A percentile compares a stretch with the other conserved stretches of the same genome.
Conservation (phyloP, 2,329 filamentous ascomycete genomes). For the Cordyceps militaris region DNA sequence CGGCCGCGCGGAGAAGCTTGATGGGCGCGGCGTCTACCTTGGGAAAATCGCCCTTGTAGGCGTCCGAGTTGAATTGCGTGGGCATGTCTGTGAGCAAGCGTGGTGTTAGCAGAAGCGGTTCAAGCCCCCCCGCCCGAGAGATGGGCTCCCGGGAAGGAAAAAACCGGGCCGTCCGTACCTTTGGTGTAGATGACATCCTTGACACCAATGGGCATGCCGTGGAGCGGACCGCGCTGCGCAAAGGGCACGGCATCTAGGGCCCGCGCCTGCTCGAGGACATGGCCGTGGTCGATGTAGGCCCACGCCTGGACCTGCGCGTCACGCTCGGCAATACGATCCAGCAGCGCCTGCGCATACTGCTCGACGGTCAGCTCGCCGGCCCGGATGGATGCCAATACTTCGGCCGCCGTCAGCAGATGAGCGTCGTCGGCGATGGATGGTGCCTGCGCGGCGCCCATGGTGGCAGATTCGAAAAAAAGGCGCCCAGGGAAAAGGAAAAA, state of each 20-base stretch:
- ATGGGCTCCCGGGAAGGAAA: neutral
- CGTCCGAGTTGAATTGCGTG: slow-evolving; percentile 46
- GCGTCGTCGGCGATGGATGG: slow-evolving; percentile 8
- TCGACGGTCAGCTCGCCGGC: slow-evolving; percentile 39
- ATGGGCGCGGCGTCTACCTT: slow-evolving; percentile 18
- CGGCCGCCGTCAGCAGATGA: slow-evolving; percentile 29
- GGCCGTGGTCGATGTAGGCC: slow-evolving; percentile 38
- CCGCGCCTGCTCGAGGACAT: slow-evolving; percentile 43
- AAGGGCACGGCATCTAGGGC: slow-evolving; percentile 42
- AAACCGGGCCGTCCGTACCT: slow-evolving; percentile 24
- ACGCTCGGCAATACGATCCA: slow-evolving; percentile 36
- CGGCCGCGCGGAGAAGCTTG: slow-evolving; percentile 13
- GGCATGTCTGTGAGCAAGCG: slow-evolving; percentile 41
- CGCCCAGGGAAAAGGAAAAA: neutral
- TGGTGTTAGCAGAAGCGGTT: neutral
- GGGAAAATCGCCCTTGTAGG: slow-evolving; percentile 36
- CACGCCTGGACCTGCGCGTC: slow-evolving; percentile 43
- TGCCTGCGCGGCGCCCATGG: slow-evolving; percentile 14
- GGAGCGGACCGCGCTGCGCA: slow-evolving; percentile 44
- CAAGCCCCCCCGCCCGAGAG: neutral
- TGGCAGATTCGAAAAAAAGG: neutral
- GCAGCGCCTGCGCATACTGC: slow-evolving; percentile 40
- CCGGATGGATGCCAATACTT: slow-evolving; percentile 31
- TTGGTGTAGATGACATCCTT: slow-evolving; percentile 55
- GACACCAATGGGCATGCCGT: slow-evolving; percentile 51